phyloP scores from a whole-genome alignment of 208 protist species.

The Blechomonas ayalai region DNA sequence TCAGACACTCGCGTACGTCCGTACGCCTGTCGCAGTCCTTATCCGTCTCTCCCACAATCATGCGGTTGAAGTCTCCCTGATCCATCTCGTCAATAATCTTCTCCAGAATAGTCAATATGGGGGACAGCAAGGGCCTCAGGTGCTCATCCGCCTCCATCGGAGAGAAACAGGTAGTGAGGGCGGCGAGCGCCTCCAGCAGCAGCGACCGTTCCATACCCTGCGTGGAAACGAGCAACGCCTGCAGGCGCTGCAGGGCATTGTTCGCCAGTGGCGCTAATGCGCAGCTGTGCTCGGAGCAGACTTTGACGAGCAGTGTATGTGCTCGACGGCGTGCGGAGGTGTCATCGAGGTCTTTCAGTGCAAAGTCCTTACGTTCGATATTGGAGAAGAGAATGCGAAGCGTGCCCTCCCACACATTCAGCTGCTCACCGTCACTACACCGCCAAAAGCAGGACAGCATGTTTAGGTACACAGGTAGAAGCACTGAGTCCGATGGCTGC shows the following conservation, averaged over 20 bases:
- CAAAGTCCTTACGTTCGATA: constrained; percentile 8
- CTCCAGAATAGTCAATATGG: constrained; percentile 36
- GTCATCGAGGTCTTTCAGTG: constrained; percentile 21
- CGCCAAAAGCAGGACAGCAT: constrained; percentile 76
- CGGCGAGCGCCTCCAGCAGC: constrained; percentile 65
- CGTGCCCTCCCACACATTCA: constrained; percentile 63
- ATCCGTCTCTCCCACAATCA: constrained; percentile 19
- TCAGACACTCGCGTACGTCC: constrained; percentile 30
- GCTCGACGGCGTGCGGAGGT: constrained; percentile 31
- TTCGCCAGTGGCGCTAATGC: constrained; percentile 11
- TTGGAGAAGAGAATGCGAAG: constrained; percentile 40
- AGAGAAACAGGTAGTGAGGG: constrained; percentile 33
- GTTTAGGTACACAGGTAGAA: constrained; percentile 74
- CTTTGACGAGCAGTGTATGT: constrained; percentile 48
- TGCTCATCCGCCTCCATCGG: constrained; percentile 29
- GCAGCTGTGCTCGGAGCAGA: constrained; percentile 17
- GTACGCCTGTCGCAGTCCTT: constrained; percentile 18
- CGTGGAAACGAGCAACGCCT: constrained; percentile 35
- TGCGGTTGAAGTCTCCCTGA: constrained; percentile 48
- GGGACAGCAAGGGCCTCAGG: constrained; percentile 46
- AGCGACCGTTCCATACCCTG: constrained; percentile 29
- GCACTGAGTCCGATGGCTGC: constrained; percentile 57
- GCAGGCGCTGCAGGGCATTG: constrained; percentile 23
- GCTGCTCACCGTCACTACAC: constrained; percentile 22
- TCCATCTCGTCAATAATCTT: constrained; percentile 12